These are phyloP conservation scores for Rhizodiscina lignyota DNA, from an alignment of 495 filamentous ascomycete genomes.

Conservation along the genomic window DNA sequence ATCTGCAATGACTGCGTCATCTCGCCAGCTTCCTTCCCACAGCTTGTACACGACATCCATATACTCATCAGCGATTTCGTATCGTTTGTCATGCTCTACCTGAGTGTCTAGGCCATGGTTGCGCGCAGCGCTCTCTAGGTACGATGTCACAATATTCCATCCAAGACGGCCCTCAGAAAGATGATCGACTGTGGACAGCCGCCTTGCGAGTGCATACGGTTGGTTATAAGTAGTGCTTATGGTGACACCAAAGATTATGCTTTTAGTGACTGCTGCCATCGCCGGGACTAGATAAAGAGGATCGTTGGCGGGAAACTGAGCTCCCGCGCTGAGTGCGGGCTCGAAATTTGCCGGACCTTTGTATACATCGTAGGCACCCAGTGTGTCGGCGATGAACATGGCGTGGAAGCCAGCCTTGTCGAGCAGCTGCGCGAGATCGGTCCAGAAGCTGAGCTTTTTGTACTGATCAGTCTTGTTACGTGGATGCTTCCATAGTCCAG, in stretches of 20 bases:
- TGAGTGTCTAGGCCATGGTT: slow-evolving; percentile 38
- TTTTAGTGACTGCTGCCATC: slow-evolving; percentile 40
- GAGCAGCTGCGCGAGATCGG: slow-evolving; percentile 1
- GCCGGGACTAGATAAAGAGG: slow-evolving; percentile 26
- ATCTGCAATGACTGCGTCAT: slow-evolving; percentile 33
- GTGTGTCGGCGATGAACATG: slow-evolving; percentile 4
- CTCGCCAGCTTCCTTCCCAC: slow-evolving; percentile 45
- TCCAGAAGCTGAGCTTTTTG: slow-evolving; percentile 1
- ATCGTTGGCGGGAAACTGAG: slow-evolving; percentile 3
- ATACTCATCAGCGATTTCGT: slow-evolving; percentile 44
- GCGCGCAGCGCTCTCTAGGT: slow-evolving; percentile 40
- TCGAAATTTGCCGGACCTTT: slow-evolving; percentile 18
- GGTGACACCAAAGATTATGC: slow-evolving; percentile 35
- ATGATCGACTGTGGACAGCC: slow-evolving; percentile 46
- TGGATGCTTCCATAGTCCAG: neutral
- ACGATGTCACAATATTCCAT: slow-evolving; percentile 52
- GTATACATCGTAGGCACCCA: slow-evolving; percentile 21
- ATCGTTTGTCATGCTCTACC: slow-evolving; percentile 45
- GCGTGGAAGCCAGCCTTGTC: slow-evolving; percentile 1
- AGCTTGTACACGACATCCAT: slow-evolving; percentile 41
- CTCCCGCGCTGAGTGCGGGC: slow-evolving; percentile 1
- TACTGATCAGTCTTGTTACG: neutral
- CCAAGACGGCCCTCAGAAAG: slow-evolving; percentile 40
- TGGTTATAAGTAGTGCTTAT: slow-evolving; percentile 41
- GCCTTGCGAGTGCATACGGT: slow-evolving; percentile 39